A percentile compares a stretch with the other conserved stretches of the same genome.
Evolutionary conservation across 2,329 filamentous ascomycete species (phyloP).

Genomic region (Magnaporthiopsis rhizophila): DNA sequence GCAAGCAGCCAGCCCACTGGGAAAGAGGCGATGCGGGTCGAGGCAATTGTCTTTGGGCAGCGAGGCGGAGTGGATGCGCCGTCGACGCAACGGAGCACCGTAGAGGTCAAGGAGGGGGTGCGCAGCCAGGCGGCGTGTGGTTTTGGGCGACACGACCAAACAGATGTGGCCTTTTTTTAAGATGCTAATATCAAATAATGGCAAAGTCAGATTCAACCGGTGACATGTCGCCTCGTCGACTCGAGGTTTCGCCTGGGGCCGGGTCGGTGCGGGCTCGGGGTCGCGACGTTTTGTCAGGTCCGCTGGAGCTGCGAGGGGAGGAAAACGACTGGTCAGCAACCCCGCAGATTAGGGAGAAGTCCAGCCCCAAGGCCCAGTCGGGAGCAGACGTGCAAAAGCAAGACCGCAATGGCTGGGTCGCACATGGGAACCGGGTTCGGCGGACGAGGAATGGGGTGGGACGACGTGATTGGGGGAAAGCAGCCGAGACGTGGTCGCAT

Average conservation of each 20-base stretch:
- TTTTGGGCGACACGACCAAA: not conserved
- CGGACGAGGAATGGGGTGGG: not conserved
- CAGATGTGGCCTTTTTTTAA: not conserved
- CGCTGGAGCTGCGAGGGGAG: not conserved
- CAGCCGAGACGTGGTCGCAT: not conserved
- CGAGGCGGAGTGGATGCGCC: not conserved
- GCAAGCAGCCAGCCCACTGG: not conserved
- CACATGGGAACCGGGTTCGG: not conserved
- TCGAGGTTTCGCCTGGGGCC: not conserved
- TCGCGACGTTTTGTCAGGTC: not conserved
- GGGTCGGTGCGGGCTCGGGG: not conserved
- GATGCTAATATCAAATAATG: not conserved
- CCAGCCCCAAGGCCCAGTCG: not conserved
- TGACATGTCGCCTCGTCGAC: not conserved
- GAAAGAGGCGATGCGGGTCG: not conserved
- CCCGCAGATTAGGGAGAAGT: not conserved
- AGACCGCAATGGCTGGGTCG: not conserved
- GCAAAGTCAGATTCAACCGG: not conserved
- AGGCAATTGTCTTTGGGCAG: not conserved
- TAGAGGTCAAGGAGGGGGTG: not conserved
- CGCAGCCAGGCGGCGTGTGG: not conserved
- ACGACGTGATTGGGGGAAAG: not conserved
- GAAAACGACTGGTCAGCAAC: not conserved
- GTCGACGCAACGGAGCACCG: not conserved
- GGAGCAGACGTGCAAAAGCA: not conserved